phyloP scores from a whole-genome alignment of 2,329 filamentous ascomycete genomes.

The Ascochyta viciae-villosae region DNA sequence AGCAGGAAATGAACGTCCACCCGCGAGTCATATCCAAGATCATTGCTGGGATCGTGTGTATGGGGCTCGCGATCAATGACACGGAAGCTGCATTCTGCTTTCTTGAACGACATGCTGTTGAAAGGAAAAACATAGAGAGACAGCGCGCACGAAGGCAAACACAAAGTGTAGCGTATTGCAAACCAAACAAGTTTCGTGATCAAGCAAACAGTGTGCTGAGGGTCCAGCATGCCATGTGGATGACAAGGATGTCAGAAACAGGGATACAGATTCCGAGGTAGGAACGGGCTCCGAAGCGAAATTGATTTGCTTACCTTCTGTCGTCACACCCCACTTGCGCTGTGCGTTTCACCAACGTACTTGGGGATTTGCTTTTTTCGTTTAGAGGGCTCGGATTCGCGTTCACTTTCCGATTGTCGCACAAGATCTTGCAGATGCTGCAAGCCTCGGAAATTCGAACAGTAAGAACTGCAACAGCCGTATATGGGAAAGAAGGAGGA shows the following conservation, averaged over 20 bases:
- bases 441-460: background rate
- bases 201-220: background rate
- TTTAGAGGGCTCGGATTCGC: slow-evolving; percentile 1
- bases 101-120: background rate
- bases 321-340: slow-evolving; percentile 27
- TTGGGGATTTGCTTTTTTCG: slow-evolving; percentile 8
- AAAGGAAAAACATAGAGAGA: background rate
- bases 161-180: background rate
- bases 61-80: background rate
- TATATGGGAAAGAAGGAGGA: background rate
- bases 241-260: slow-evolving; percentile 35
- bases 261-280: slow-evolving; percentile 10
- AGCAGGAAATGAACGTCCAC: slow-evolving; percentile 26
- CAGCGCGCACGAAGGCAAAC: background rate
- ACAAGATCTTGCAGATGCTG: slow-evolving; percentile 16
- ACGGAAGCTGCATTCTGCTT: background rate
- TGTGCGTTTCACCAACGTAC: slow-evolving; percentile 15
- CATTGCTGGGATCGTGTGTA: background rate
- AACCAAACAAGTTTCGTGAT: background rate
- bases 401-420: slow-evolving; percentile 12
- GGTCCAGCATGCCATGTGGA: slow-evolving; percentile 43
- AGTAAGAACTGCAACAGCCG: slow-evolving; percentile 1
- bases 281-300: slow-evolving; percentile 38
- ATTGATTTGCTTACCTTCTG: slow-evolving; percentile 44
- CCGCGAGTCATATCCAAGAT: background rate